Evolutionary conservation across 192 early-diverging fungal species (phyloP).

Genomic region (Ambispora gerdemannii): DNA sequence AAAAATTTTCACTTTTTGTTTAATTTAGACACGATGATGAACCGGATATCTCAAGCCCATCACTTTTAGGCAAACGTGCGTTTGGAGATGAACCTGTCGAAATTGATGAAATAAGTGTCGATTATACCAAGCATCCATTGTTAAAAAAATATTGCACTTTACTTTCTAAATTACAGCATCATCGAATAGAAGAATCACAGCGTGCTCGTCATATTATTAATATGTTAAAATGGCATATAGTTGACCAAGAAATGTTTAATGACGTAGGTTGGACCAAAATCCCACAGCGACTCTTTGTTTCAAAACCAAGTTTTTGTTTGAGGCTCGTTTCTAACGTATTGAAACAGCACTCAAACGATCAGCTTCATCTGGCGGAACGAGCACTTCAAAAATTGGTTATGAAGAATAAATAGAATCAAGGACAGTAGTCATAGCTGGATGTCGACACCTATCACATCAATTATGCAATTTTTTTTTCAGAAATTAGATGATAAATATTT

Average conservation of each 20-base stretch:
- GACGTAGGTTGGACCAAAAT: not conserved
- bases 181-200: conserved; percentile 23
- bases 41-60: not conserved
- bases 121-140: conserved; percentile 17
- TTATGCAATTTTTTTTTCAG: conserved; percentile 24
- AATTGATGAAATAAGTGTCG: conserved; percentile 7
- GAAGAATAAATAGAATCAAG: conserved; percentile 20
- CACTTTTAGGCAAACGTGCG: not conserved
- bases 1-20: not conserved
- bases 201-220: conserved; percentile 7
- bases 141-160: conserved; percentile 11
- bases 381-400: conserved; percentile 25
- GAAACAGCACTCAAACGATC: conserved; percentile 17
- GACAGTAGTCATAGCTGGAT: conserved; percentile 6
- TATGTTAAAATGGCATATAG: conserved; percentile 17
- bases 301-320: conserved; percentile 22
- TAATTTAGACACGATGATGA: conserved; percentile 10
- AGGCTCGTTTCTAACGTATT: conserved; percentile 27
- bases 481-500: conserved; percentile 28
- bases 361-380: conserved; percentile 23
- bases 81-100: not conserved
- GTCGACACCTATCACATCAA: not conserved
- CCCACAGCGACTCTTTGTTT: not conserved
- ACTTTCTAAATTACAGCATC: conserved; percentile 16
- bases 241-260: conserved; percentile 17